phyloP scores from a whole-genome alignment of 768 basidiomycete species.

The Neoboletus magnificus region DNA sequence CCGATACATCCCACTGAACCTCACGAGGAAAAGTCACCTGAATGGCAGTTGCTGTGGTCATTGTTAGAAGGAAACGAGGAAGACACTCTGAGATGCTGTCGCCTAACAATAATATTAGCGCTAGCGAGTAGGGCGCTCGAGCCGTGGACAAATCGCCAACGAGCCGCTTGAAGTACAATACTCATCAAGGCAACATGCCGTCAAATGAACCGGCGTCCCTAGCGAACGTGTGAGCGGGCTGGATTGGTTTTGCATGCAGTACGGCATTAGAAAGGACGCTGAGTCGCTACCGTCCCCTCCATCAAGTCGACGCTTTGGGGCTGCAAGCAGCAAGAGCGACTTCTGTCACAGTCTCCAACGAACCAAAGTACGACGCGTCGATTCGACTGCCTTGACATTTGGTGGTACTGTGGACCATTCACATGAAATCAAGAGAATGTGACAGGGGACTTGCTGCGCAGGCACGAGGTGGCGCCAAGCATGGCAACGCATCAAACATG shows the following conservation, averaged over 20 bases:
- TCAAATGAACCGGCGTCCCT: not conserved
- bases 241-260: not conserved
- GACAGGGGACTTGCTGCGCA: not conserved
- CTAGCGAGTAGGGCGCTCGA: too few relatives aligned
- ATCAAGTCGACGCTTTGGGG: not conserved
- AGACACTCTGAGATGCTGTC: too few relatives aligned
- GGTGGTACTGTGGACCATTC: too few relatives aligned
- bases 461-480: not conserved
- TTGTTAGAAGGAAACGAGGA: not conserved
- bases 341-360: too few relatives aligned
- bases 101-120: too few relatives aligned
- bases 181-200: not conserved
- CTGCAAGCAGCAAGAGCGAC: not conserved
- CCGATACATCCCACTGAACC: constrained; percentile 9
- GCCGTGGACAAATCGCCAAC: too few relatives aligned
- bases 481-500: not conserved
- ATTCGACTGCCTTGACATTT: too few relatives aligned
- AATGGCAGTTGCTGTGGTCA: constrained; percentile 12
- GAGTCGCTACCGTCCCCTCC: too few relatives aligned
- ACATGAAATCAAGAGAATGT: not conserved
- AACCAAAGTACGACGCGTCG: not conserved
- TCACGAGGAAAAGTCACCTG: constrained; percentile 1
- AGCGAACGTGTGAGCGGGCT: constrained; percentile 4
- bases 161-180: too few relatives aligned
- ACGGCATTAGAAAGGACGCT: not conserved